Percentiles rank a stretch among this genome's conserved stretches.
Evolutionary conservation across 1,139 yeast species (phyloP).

Genomic region (Suhomyces taliae): DNA sequence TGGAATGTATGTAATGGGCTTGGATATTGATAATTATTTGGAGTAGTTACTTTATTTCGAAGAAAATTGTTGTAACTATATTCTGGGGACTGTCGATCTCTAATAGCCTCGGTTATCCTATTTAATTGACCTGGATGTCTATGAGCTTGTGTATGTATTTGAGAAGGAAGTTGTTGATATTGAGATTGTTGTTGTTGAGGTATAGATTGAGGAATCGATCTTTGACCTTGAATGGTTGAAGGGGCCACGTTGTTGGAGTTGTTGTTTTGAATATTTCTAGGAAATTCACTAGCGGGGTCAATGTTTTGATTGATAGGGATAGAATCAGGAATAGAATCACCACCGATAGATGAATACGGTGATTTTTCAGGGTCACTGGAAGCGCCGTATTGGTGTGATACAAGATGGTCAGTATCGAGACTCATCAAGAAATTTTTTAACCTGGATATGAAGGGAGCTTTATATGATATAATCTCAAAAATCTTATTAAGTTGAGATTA

Average conservation of each 20-base stretch:
- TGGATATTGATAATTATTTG: constrained; percentile 6
- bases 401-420: constrained; percentile 3
- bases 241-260: neutral
- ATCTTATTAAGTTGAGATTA: neutral
- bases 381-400: neutral
- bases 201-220: no score
- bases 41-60: neutral
- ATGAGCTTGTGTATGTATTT: neutral
- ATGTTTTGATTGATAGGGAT: neutral
- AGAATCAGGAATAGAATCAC: neutral
- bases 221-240: no score
- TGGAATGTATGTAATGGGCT: constrained; percentile 18
- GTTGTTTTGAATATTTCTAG: neutral
- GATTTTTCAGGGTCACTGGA: neutral
- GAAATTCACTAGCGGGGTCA: neutral
- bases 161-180: no score
- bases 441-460: neutral
- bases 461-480: no score
- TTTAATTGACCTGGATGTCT: neutral
- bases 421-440: constrained; percentile 4
- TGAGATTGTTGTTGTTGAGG: no score
- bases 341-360: neutral
- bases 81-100: constrained; percentile 1
- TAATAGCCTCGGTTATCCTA: neutral
- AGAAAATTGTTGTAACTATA: neutral